Percentiles rank a stretch among this genome's conserved stretches.
Conservation (phyloP, 2,329 filamentous ascomycete species). For the Lasiodiplodia citricola region DNA sequence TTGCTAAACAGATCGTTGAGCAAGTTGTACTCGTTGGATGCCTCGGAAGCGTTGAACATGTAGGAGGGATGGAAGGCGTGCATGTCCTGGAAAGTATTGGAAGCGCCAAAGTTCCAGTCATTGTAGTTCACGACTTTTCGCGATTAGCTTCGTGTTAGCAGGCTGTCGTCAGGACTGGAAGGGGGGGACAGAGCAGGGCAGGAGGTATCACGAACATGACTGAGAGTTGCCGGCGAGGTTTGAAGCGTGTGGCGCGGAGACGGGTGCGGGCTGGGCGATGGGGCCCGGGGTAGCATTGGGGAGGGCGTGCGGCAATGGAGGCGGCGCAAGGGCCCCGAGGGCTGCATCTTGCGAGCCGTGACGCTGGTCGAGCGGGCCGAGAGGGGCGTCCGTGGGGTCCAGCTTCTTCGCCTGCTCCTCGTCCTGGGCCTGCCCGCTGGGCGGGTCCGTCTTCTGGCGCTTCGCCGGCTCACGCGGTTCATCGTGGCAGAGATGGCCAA, state of each 20-base stretch:
- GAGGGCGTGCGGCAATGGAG: conserved; percentile 41
- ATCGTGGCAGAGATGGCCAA: conserved; percentile 97
- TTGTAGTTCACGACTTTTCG: conserved; percentile 77
- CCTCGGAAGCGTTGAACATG: conserved; percentile 92
- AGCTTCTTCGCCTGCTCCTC: conserved; percentile 35
- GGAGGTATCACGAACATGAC: conserved; percentile 69
- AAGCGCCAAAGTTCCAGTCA: conserved; percentile 74
- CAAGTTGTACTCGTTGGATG: conserved; percentile 94
- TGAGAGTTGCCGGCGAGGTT: conserved; percentile 69
- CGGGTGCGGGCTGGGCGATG: conserved; percentile 73
- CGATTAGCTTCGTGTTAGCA: conserved; percentile 29
- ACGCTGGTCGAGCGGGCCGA: conserved; percentile 35
- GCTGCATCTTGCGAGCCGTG: conserved; percentile 43
- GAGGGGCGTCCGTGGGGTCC: conserved; percentile 37
- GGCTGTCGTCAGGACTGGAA: conserved; percentile 33
- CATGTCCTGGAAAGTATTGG: conserved; percentile 91
- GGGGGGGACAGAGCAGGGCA: conserved; percentile 30
- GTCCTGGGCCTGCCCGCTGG: conserved; percentile 40
- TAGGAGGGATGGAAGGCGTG: conserved; percentile 92
- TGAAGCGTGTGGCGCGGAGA: conserved; percentile 70
- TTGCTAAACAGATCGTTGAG: conserved; percentile 96
- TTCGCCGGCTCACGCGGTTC: conserved; percentile 88
- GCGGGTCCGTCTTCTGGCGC: conserved; percentile 69
- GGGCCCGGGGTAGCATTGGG: conserved; percentile 54
- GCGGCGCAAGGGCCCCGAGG: conserved; percentile 43